phyloP scores from a whole-genome alignment of 176 grass and related monocot species.

The Oryza coarctata region DNA sequence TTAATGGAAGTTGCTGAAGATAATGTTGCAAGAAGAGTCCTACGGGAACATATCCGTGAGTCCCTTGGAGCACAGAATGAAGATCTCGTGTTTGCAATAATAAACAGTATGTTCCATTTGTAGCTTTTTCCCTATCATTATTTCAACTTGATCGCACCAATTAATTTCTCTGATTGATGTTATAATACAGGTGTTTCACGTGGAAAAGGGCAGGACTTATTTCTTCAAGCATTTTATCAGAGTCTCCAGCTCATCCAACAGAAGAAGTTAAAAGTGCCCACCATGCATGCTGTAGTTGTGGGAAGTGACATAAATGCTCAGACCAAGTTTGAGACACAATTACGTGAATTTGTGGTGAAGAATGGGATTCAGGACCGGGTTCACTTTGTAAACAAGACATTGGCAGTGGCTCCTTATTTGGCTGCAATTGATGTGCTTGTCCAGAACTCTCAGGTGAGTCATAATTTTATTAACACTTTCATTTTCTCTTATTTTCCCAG shows the following conservation, averaged over 20 bases:
- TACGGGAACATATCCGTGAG: conserved; percentile 75
- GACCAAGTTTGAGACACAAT: conserved; percentile 83
- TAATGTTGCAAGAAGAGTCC: conserved; percentile 67
- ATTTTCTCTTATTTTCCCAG: conserved; percentile 9
- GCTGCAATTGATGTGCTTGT: conserved; percentile 96
- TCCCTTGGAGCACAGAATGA: conserved; percentile 66
- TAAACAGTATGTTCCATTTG: conserved; percentile 71
- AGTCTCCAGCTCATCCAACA: conserved; percentile 69
- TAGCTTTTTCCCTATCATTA: neutral
- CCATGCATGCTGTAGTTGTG: conserved; percentile 82
- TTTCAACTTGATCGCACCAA: neutral
- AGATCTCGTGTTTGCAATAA: conserved; percentile 95
- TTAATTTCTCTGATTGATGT: neutral
- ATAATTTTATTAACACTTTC: neutral
- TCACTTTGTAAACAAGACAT: conserved; percentile 92
- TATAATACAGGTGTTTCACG: conserved; percentile 78
- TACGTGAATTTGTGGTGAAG: conserved; percentile 71
- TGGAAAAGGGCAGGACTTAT: conserved; percentile 96
- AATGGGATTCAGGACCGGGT: conserved; percentile 75
- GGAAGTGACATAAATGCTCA: conserved; percentile 97
- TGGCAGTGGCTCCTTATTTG: conserved; percentile 91
- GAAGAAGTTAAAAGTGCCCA: conserved; percentile 80
- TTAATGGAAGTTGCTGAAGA: conserved; percentile 90
- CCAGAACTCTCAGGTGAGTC: conserved; percentile 88
- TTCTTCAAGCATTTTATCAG: conserved; percentile 92